Percentiles rank a stretch among this genome's conserved stretches.
These are phyloP conservation scores for Persicaria maculosa DNA, from an alignment of 148 eudicot genomes.

Conservation along the genomic window DNA sequence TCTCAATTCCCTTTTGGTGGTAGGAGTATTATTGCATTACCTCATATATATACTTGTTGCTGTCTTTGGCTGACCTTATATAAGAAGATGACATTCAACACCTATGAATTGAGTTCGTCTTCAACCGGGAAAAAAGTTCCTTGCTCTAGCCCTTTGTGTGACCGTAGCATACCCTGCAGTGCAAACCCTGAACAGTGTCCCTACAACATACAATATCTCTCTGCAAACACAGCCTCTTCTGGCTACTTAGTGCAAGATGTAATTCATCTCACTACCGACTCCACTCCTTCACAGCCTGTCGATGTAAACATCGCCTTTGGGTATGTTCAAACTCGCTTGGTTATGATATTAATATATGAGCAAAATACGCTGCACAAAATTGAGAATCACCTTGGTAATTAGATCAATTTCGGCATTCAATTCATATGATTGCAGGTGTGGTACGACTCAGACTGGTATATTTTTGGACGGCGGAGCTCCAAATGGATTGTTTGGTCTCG, in stretches of 20 bases:
- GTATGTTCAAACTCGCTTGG: slow-evolving; percentile 24
- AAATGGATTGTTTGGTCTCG: slow-evolving; percentile 85
- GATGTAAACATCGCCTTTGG: slow-evolving; percentile 75
- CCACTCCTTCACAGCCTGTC: slow-evolving; percentile 34
- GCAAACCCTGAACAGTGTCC: slow-evolving; percentile 36
- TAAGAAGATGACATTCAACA: slow-evolving; percentile 41
- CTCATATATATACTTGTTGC: no score
- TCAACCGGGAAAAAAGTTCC: slow-evolving; percentile 54
- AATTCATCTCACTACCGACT: slow-evolving; percentile 62
- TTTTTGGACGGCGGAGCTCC: slow-evolving; percentile 74
- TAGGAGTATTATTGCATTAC: no score
- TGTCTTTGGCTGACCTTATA: not conserved
- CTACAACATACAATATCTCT: slow-evolving; percentile 59
- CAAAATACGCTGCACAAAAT: not conserved
- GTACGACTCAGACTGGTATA: slow-evolving; percentile 61
- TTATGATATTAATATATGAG: not conserved
- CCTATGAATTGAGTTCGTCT: slow-evolving; percentile 68
- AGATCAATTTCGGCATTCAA: not conserved
- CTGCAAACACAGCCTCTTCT: slow-evolving; percentile 64
- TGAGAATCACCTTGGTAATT: no score
- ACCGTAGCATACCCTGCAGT: slow-evolving; percentile 32
- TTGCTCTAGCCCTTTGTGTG: slow-evolving; percentile 65
- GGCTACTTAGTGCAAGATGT: slow-evolving; percentile 78
- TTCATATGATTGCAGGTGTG: slow-evolving; percentile 53
- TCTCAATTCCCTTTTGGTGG: not conserved